Evolutionary conservation across 352 stramenopile species (phyloP), one percentile per base, ranked within the genome.

Genomic region (Phytophthora pluvialis): DNA sequence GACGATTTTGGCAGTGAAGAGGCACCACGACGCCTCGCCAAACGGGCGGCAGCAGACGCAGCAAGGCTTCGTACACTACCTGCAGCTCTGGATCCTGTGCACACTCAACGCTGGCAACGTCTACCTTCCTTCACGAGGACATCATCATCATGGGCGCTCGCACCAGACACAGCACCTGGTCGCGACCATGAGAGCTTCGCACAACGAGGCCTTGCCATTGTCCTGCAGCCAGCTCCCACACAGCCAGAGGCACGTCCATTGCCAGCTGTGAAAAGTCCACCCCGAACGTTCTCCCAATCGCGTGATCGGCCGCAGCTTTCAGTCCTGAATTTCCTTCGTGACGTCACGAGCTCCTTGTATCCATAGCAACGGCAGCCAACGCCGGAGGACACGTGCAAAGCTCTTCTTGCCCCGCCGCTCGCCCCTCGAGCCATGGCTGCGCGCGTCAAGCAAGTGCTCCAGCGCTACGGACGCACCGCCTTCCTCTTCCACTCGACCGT

Each of bases 381-480:
- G 21, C 21, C 21, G 21, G 21, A 21, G 38, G 5, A 29, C 18
- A 44, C 44, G 18, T 29, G 11, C 11, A 38, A 55, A 42, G 26
- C 11, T 47, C 33, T 26, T 45, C 15, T 26, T 25, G 33, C n/a
- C n/a, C n/a, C n/a, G n/a, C n/a, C n/a, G n/a, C 10, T 52, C 40
- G 44, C 16, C 13, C 1, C 15, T 25, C 15, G 9, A 15, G 15
- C 4, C 36, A 97, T 81, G 88, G 92, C 73, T 59, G 77, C 48
- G 48, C 79, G 77, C 29, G 53, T 91, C 13, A 80, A 93, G 70
- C 75, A 96, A 58, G 87, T 96, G 61, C 75, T 92, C 21, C 81
- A 96, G 69, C 93, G 98, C 64, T 99, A 99, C 81, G 88, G 97
- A 11, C 98, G 98, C 74, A 87, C 98, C 53, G 73, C 91, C 29